Evolutionary conservation across 805 yeast species (phyloP).

Genomic region (Wickerhamomyces tratensis): DNA sequence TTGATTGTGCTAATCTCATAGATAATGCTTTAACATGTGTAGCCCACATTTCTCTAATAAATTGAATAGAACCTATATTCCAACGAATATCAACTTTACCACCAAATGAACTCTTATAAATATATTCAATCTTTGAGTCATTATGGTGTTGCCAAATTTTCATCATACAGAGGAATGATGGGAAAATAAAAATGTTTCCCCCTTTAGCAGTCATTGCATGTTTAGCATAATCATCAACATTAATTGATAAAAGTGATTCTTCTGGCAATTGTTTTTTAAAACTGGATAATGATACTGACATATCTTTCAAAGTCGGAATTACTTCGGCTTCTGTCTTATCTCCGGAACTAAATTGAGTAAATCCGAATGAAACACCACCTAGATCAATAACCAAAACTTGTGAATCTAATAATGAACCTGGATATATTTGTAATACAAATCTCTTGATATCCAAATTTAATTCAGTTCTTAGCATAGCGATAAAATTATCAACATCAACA

Average conservation of each 20-base stretch:
- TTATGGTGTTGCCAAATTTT: conserved; percentile 52
- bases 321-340: conserved; percentile 38
- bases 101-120: conserved; percentile 66
- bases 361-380: conserved; percentile 45
- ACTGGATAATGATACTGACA: conserved; percentile 58
- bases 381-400: conserved; percentile 60
- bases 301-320: conserved; percentile 49
- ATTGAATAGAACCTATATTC: conserved; percentile 88
- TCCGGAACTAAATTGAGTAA: conserved; percentile 34
- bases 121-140: conserved; percentile 50
- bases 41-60: conserved; percentile 87
- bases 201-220: conserved; percentile 57
- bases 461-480: conserved; percentile 47
- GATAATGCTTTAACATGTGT: conserved; percentile 69
- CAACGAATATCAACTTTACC: conserved; percentile 88
- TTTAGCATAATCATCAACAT: conserved; percentile 45
- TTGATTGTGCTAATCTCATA: conserved; percentile 39
- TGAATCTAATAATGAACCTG: conserved; percentile 70
- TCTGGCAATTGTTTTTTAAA: conserved; percentile 42
- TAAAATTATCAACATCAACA: conserved; percentile 17
- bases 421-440: conserved; percentile 60
- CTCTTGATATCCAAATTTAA: conserved; percentile 52
- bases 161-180: conserved; percentile 69
- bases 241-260: conserved; percentile 32
- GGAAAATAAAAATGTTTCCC: conserved; percentile 73